A percentile compares a stretch with the other conserved stretches of the same genome.
These are phyloP conservation scores for Jimgerdemannia flammicorona DNA, from an alignment of 192 early-diverging fungal genomes.

Conservation along the genomic window DNA sequence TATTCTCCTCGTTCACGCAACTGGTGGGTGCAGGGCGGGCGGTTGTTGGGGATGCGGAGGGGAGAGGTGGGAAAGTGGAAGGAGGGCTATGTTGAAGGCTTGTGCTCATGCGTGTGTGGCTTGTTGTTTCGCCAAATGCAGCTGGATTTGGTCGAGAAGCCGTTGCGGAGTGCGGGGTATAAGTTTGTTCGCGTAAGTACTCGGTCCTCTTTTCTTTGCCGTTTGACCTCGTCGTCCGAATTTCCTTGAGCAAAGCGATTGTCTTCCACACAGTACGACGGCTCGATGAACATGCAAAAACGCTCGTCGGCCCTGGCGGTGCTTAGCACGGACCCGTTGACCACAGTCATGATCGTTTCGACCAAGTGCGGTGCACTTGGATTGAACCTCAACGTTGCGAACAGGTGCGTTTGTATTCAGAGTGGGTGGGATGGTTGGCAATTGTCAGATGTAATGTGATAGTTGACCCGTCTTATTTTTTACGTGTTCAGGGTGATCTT, in stretches of 20 bases:
- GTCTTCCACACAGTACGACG: constrained; percentile 28
- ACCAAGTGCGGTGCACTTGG: constrained; percentile 70
- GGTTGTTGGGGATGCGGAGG: background rate
- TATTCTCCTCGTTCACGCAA: constrained; percentile 52
- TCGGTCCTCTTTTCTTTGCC: background rate
- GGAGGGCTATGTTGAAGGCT: background rate
- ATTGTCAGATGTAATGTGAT: constrained; percentile 7
- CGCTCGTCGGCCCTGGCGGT: constrained; percentile 34
- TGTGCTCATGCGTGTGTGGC: background rate
- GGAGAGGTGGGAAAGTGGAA: background rate
- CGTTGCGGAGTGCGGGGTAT: constrained; percentile 25
- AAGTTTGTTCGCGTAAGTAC: constrained; percentile 19
- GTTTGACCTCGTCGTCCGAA: background rate
- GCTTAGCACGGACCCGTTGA: constrained; percentile 35
- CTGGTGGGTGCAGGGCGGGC: constrained; percentile 12
- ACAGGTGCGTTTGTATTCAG: constrained; percentile 32
- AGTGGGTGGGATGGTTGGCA: constrained; percentile 11
- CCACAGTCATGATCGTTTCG: constrained; percentile 56
- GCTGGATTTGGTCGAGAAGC: constrained; percentile 40
- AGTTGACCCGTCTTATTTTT: too few relatives aligned
- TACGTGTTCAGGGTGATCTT: constrained; percentile 70
- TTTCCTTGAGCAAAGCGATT: too few relatives aligned
- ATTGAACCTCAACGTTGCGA: constrained; percentile 64
- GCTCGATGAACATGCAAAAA: constrained; percentile 30
- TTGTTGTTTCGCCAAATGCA: background rate